A percentile compares a stretch with the other conserved stretches of the same genome.
Evolutionary conservation across 2,329 filamentous ascomycete genomes (phyloP).

Genomic region (Aspergillus eucalypticola): DNA sequence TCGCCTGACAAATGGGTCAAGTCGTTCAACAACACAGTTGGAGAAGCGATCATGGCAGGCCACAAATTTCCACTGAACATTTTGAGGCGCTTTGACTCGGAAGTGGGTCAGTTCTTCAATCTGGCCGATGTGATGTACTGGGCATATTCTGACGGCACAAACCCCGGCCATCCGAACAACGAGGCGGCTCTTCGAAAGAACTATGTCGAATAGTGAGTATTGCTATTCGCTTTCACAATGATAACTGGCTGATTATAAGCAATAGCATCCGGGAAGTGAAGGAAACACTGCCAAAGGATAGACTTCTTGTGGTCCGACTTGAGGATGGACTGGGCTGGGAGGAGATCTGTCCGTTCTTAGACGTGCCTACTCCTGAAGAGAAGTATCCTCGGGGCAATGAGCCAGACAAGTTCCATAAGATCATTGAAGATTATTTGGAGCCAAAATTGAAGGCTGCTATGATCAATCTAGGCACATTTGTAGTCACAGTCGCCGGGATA

Average conservation of each 20-base stretch:
- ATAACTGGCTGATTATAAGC: not conserved
- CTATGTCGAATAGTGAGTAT: constrained; percentile 27
- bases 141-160: constrained; percentile 13
- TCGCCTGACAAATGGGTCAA: constrained; percentile 23
- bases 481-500: constrained; percentile 15
- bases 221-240: not conserved
- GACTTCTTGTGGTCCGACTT: constrained; percentile 20
- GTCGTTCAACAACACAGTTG: constrained; percentile 25
- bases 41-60: constrained; percentile 1
- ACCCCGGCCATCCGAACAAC: constrained; percentile 17
- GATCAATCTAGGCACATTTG: constrained; percentile 15
- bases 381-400: constrained; percentile 25
- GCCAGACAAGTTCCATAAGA: constrained; percentile 20
- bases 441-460: constrained; percentile 16
- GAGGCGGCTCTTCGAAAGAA: constrained; percentile 15
- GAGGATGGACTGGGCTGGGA: constrained; percentile 28
- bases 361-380: constrained; percentile 20
- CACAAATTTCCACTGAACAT: constrained; percentile 21
- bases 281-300: constrained; percentile 21
- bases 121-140: constrained; percentile 16
- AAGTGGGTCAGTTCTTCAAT: constrained; percentile 18
- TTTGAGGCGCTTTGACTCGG: constrained; percentile 22
- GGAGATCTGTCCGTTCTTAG: constrained; percentile 27
- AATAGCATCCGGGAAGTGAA: constrained; percentile 24
- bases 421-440: constrained; percentile 15